These are phyloP conservation scores for Trichoderma sp. DNA, from an alignment of 2,329 filamentous ascomycete species.

Conservation along the genomic window DNA sequence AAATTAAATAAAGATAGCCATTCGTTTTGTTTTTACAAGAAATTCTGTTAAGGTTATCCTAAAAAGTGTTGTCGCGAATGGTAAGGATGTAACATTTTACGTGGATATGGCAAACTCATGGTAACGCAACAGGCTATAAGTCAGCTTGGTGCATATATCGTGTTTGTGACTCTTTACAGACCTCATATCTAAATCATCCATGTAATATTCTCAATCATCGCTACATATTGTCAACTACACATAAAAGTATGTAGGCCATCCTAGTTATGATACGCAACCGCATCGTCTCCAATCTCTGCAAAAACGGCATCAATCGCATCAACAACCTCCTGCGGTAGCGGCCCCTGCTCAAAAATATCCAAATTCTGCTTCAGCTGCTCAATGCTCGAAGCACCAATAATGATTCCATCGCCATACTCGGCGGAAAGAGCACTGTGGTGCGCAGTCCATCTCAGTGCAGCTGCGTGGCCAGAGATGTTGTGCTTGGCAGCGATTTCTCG, in stretches of 20 bases:
- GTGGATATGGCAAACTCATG: neutral
- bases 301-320: neutral
- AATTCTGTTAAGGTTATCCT: no score
- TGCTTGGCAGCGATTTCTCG: constrained; percentile 2
- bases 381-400: constrained; percentile 49
- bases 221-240: neutral
- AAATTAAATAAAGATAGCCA: neutral
- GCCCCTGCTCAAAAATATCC: constrained; percentile 54
- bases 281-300: constrained; percentile 3
- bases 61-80: neutral
- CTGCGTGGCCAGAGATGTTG: constrained; percentile 51
- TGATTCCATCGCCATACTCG: constrained; percentile 45
- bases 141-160: no score
- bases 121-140: neutral
- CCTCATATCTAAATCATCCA: neutral
- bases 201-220: neutral
- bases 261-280: constrained; percentile 3
- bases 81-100: neutral
- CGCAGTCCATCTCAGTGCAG: constrained; percentile 49
- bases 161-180: neutral
- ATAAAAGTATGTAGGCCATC: neutral
- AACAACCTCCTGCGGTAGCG: constrained; percentile 65
- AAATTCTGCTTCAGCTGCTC: constrained; percentile 51
- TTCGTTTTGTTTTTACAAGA: no score
- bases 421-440: constrained; percentile 58